Evolutionary conservation across 805 yeast species (phyloP), one percentile per base, ranked within the genome.

Genomic region (Jamesozyma spencerorum): DNA sequence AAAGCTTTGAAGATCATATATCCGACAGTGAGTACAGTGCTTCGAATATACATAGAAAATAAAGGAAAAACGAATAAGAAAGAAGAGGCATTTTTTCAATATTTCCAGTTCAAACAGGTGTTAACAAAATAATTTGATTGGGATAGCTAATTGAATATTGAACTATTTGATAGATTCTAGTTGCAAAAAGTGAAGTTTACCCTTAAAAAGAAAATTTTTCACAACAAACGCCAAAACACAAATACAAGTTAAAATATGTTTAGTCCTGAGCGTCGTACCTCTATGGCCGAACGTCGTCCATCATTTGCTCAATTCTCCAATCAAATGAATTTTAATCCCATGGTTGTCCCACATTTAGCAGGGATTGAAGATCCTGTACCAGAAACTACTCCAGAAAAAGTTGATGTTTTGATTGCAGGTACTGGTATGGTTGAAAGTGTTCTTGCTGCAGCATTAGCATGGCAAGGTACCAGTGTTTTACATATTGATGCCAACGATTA

Each of bases 391-490:
- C 78, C 92, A 5, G 85, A 80, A 22, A 66, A 79, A 46, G 85
- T 86, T 50, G 98, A 92, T 57, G 95, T 92, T 12, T 70, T 92
- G 24, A 83, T 92, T 41, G 77, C 83, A 47, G 98, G 98, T 29
- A 90, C 98, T 0, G 97, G 97, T 3, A 69, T 92, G 32, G 81
- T 79, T 2, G 95, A 92, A 60, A 77, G 86, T 49, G 79, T 92
- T 11, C 63, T 87, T 37, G 96, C 97, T 0, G 95, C 97, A 11
- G 90, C 97, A 0, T 69, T 92, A 36, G 82, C 97, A 11, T 92
- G 98, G 97, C 95, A 86, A 53, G 98, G 98, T n/a, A 78, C 92
- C n/a, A 78, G 74, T 48, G 97, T 92, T 7, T 66, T 92, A 34
- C 98, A 92, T 57, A 77, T 92, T 24, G 98, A 92, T 60, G 69